Base-by-base conservation (phyloP, 176 grass and related monocot species). In the Carex kokanica region DNA sequence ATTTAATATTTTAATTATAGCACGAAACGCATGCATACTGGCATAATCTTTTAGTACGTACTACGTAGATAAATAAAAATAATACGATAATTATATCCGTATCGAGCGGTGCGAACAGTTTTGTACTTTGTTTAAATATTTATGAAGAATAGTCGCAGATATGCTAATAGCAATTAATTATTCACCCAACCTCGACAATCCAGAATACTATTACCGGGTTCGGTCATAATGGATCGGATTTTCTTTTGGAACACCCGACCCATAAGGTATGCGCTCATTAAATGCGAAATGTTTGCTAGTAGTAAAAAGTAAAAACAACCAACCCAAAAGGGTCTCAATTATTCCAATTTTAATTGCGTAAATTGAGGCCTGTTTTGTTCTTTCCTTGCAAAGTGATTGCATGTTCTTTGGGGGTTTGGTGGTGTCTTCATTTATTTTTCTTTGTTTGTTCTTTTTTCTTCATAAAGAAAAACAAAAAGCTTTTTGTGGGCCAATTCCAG, bases 291-390 rank as follows among this genome's bases (percentile, higher is more conserved):
- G 49, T 53, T 29, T 77, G 21, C 24, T 29, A 55, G 49, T 23
- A 27, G 23, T 75, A 75, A 74, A 74, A 74, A 45, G 20, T 77
- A 77, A 77, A 77, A 77, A 51, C 47, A 52, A 43, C 6, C 47
- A 52, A 75, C 27, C 25, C 21, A 62, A 62, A 12, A 8, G 58
- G 6, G 6, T 13, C 10, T 45, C 78, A 41, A 9, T 36, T 20
- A 47, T 85, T 29, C 54, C 23, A 63, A 75, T 7, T 77, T 77
- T 77, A 73, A 77, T 75, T 85, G 71, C 71, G 52, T 75, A 74
- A 74, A 47, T 85, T 85, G 49, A 60, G 64, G 56, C 69, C 7
- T 74, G 68, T 77, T 38, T 82, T 82, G 59, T 82, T 66, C 41
- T 51, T 82, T 61, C n/a, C 41, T 67, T 82, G 11, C 38, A 47